Evolutionary conservation across 257 asterid species (phyloP).

Genomic region (Cordia subcordata): DNA sequence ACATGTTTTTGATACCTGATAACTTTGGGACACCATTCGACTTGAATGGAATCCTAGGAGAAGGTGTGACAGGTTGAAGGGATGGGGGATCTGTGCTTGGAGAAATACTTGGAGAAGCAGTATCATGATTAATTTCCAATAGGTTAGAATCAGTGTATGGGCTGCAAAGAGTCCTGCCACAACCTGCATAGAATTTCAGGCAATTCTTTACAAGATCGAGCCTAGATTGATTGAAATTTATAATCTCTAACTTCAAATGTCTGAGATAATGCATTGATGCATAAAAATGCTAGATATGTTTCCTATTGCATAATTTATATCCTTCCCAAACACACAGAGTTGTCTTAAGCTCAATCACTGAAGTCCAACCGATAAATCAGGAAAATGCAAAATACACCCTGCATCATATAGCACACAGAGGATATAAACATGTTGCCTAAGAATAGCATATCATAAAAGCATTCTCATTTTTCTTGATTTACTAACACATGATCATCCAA

Average conservation of each 20-base stretch:
- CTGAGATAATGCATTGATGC: too few relatives aligned
- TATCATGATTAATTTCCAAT: background rate
- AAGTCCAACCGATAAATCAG: too few relatives aligned
- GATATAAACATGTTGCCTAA: too few relatives aligned
- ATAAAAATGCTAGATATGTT: too few relatives aligned
- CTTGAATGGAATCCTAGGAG: constrained; percentile 27
- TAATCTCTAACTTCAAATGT: background rate
- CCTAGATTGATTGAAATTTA: background rate
- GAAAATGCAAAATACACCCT: too few relatives aligned
- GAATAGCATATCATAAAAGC: too few relatives aligned
- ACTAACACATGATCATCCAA: too few relatives aligned
- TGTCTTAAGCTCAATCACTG: too few relatives aligned
- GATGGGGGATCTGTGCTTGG: constrained; percentile 12
- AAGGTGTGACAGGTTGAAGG: constrained; percentile 15
- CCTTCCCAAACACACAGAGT: too few relatives aligned
- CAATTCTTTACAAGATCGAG: background rate
- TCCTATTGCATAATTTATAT: too few relatives aligned
- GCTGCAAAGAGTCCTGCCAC: constrained; percentile 5
- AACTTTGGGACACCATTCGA: constrained; percentile 22
- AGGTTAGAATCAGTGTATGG: constrained; percentile 1
- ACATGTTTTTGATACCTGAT: constrained; percentile 21
- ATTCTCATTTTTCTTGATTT: too few relatives aligned
- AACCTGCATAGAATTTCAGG: constrained; percentile 15
- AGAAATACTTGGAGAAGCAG: constrained; percentile 7
- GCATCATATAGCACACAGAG: too few relatives aligned